A percentile compares a stretch with the other conserved stretches of the same genome.
Evolutionary conservation across 2,329 filamentous ascomycete species (phyloP).

Genomic region (Aspergillus niger): DNA sequence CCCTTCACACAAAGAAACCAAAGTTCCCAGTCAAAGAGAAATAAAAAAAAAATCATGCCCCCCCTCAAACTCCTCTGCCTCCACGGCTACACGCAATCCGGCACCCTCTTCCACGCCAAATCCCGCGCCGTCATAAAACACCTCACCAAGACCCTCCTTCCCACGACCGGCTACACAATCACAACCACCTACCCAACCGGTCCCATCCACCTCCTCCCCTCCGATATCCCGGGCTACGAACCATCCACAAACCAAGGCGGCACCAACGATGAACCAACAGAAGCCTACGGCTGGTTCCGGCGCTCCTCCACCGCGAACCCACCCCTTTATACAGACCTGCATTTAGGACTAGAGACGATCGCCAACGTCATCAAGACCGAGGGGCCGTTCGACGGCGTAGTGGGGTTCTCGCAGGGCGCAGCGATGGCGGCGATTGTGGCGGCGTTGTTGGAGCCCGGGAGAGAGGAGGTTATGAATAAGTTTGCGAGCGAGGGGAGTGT

Average conservation of each 20-base stretch:
- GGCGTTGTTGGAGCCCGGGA: constrained; percentile 64
- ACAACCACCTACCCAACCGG: constrained; percentile 69
- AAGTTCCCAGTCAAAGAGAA: constrained; percentile 1
- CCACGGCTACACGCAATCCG: constrained; percentile 89
- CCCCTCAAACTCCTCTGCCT: constrained; percentile 72
- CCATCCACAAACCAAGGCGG: constrained; percentile 39
- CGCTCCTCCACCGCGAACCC: constrained; percentile 62
- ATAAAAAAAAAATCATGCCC: constrained; percentile 9
- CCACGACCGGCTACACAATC: constrained; percentile 50
- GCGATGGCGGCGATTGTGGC: constrained; percentile 72
- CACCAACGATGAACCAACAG: constrained; percentile 50
- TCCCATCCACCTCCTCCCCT: constrained; percentile 62
- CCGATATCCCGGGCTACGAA: constrained; percentile 70
- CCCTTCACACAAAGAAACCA: neutral
- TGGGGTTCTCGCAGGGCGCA: constrained; percentile 82
- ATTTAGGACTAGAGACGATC: constrained; percentile 66
- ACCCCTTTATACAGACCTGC: constrained; percentile 67
- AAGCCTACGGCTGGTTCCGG: constrained; percentile 84
- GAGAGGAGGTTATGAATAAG: constrained; percentile 52
- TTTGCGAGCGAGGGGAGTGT: constrained; percentile 28
- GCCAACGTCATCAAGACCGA: constrained; percentile 63
- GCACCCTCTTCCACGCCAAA: constrained; percentile 80
- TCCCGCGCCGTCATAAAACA: constrained; percentile 83
- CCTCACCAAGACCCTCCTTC: constrained; percentile 71
- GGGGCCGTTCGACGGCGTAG: constrained; percentile 72